Base-by-base conservation (phyloP, 306 rosid species). In the Dryas alaskensis region DNA sequence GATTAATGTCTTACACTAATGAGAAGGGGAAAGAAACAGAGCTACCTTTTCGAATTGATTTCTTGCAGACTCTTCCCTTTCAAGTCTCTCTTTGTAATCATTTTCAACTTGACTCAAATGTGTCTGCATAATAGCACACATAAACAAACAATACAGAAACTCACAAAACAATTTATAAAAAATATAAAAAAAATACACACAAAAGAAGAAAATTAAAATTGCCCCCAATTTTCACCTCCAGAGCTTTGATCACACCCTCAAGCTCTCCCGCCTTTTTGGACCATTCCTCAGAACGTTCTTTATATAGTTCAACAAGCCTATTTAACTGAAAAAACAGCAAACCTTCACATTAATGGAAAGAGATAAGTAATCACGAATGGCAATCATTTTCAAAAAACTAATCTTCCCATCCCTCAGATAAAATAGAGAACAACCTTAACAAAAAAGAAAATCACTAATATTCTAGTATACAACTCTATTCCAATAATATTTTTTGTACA, bases 221-320 rank as follows among this genome's bases (percentile, higher is more conserved):
- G 60, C n/a, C 16, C 57, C 14, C 50, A 63, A 67, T 72, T 60
- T 79, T 81, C 76, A 94, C 99, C 96, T 94, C 99, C 84, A 89
- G 76, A 22, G 97, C 96, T 84, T 89, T 88, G 76, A 94, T 78
- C 66, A 83, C 97, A 19, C 99, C 99, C 76, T 92, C 97, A 70
- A 94, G 92, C 69, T 89, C 99, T 12, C 89, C 87, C 6, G 97
- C 92, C 89, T 94, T 94, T 78, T 72, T 83, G n/a, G 96, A 86
- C 96, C 90, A 94, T 82, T 92, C 97, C 78, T 92, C 92, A 2
- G 92, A 89, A 82, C 92, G 88, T 85, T 87, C 95, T 81, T 94
- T 92, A 75, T 91, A 92, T 27, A 94, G 84, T 73, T 87, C 97
- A 74, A 84, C 86, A 73, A 92, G 99, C 81, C 83, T 94, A 72